Evolutionary conservation across 1,284 basidiomycete genomes (phyloP), one percentile per base, ranked within the genome.

Genomic region (Cutaneotrichosporon cavernicola): DNA sequence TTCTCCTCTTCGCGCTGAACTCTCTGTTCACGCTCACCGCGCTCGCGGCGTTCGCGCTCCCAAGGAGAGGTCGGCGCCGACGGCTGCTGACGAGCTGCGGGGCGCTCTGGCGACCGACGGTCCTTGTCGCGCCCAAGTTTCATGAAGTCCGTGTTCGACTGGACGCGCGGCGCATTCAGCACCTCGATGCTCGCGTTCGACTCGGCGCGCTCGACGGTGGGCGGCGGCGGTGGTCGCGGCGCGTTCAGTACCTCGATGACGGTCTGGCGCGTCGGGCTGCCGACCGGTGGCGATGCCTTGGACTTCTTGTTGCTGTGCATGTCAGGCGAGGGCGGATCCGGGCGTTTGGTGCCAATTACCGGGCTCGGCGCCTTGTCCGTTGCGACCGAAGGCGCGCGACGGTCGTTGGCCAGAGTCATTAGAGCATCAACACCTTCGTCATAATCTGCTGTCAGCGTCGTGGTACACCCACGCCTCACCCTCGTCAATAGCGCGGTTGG

Each of bases 391-490:
- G 65, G 58, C 38, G 63, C 55, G 5, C 66, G 60, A 43, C 75
- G 73, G 63, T 79, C 76, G 4, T 76, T 73, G 56, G 76, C 75
- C n/a, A 80, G 68, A 18, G 72, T 70, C 78, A 81, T 79, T 21
- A 81, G 69, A 40, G 80, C 80, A 61, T 80, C 79, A 21, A 73
- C 76, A 14, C 78, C 76, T 67, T 80, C 80, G 68, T 81, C 80
- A 61, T 81, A 81, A 58, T 81, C 80, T 80, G 36, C 51, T 14
- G 58, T 26, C 59, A 67, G 60, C 56, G 10, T 46, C n/a, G 47
- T 32, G 4, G 18, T 34, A 30, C n/a, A 51, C 34, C 16, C 18
- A 40, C 22, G 16, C 16, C 74, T 74, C 66, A 78, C 78, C 78
- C 57, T 81, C 79, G 63, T 81, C 78, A 4, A 80, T 72, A 4